Evolutionary conservation across 1,284 basidiomycete genomes (phyloP).

Genomic region (Irpex sp.): DNA sequence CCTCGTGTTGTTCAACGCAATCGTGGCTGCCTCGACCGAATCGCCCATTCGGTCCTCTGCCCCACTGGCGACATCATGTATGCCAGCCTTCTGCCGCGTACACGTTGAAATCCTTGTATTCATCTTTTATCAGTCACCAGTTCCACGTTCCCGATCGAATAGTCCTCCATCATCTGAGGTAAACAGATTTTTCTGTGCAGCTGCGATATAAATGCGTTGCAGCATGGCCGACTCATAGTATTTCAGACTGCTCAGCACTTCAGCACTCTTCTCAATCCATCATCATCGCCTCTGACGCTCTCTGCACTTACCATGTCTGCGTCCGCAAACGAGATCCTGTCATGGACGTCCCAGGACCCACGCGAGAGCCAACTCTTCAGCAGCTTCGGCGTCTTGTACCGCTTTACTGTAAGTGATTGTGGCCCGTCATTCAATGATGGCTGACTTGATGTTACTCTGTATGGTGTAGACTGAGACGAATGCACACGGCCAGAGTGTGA

Average conservation of each 20-base stretch:
- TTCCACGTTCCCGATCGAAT: slow-evolving; percentile 74
- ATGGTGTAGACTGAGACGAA: slow-evolving; percentile 54
- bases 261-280: slow-evolving; percentile 1
- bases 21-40: slow-evolving; percentile 48
- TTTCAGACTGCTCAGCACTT: slow-evolving; percentile 15
- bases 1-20: slow-evolving; percentile 59
- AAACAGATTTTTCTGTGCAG: slow-evolving; percentile 34
- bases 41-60: slow-evolving; percentile 56
- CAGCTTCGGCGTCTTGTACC: slow-evolving; percentile 74
- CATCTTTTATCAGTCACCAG: slow-evolving; percentile 59
- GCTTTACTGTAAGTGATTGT: slow-evolving; percentile 56
- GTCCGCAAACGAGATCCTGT: slow-evolving; percentile 63
- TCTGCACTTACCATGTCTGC: slow-evolving; percentile 39
- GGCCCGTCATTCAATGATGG: slow-evolving; percentile 9
- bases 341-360: slow-evolving; percentile 82
- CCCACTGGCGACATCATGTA: slow-evolving; percentile 61
- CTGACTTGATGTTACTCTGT: not conserved
- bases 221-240: slow-evolving; percentile 25
- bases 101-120: slow-evolving; percentile 67
- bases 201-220: slow-evolving; percentile 31
- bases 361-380: slow-evolving; percentile 79
- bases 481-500: slow-evolving; percentile 62
- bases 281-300: slow-evolving; percentile 11
- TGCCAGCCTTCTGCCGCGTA: slow-evolving; percentile 55
- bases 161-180: slow-evolving; percentile 47